A percentile compares a stretch with the other conserved stretches of the same genome.
These are phyloP conservation scores for Tinospora cordifolia DNA, from an alignment of 164 flowering plant genomes.

Conservation along the genomic window DNA sequence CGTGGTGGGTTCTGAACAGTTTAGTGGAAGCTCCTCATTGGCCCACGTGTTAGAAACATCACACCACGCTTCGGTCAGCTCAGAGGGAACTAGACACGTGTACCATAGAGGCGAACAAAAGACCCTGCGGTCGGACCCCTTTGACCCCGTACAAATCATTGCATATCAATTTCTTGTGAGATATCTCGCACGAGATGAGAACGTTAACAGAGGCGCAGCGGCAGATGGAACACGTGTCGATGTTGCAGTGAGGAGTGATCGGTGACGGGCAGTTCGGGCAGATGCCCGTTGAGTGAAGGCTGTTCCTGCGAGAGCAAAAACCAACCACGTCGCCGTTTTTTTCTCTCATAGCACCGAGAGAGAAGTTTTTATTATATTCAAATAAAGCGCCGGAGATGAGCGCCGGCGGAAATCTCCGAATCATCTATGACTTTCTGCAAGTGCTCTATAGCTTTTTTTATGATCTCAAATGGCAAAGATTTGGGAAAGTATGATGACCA, in stretches of 20 bases:
- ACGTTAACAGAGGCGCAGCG: background rate
- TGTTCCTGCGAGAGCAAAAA: background rate
- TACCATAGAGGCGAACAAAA: background rate
- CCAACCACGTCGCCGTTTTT: conserved; percentile 13
- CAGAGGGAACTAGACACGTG: conserved; percentile 3
- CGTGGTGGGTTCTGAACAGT: background rate
- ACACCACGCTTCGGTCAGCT: background rate
- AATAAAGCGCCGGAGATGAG: background rate
- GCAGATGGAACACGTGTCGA: conserved; percentile 22
- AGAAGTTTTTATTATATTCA: background rate
- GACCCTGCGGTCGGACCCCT: background rate
- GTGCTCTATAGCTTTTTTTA: background rate
- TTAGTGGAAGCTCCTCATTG: background rate
- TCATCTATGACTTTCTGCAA: background rate
- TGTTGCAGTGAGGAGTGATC: conserved; percentile 3
- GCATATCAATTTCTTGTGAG: background rate
- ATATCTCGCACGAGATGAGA: background rate
- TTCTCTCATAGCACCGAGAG: background rate
- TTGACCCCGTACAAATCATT: background rate
- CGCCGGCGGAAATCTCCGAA: background rate
- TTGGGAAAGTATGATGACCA: conserved; percentile 13
- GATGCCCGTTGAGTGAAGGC: conserved; percentile 7
- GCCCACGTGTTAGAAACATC: conserved; percentile 1
- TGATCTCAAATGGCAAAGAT: conserved; percentile 13
- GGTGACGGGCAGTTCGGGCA: conserved; percentile 17